phyloP scores from a whole-genome alignment of 768 basidiomycete species.

The Xanthoconium purpureum region DNA sequence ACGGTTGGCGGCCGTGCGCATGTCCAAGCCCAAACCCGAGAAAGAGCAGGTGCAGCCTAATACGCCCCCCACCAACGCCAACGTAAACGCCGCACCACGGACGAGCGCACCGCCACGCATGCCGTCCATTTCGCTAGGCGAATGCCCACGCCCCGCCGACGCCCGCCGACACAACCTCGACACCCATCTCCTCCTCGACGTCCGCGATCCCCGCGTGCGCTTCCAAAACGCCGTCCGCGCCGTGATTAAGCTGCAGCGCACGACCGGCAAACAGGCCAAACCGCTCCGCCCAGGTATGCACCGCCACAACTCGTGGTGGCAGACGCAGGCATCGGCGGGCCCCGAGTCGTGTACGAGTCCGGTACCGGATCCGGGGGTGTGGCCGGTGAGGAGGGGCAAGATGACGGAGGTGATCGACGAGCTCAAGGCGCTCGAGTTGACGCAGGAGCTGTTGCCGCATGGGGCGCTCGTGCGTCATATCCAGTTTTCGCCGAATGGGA shows the following conservation, averaged over 20 bases:
- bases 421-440: slow-evolving; percentile 36
- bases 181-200: slow-evolving; percentile 18
- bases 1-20: slow-evolving; percentile 10
- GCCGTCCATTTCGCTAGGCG: slow-evolving; percentile 1
- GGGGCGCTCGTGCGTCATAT: slow-evolving; percentile 51
- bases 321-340: slow-evolving; percentile 5
- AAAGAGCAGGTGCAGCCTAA: not conserved
- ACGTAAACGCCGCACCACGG: not conserved
- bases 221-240: slow-evolving; percentile 41
- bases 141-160: slow-evolving; percentile 1
- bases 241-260: slow-evolving; percentile 40
- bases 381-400: slow-evolving; percentile 36
- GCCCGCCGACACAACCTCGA: not conserved
- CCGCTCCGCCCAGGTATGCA: slow-evolving; percentile 23
- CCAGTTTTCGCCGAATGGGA: slow-evolving; percentile 56
- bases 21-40: not conserved
- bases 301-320: slow-evolving; percentile 29
- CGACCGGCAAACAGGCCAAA: slow-evolving; percentile 23
- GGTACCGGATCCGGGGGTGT: slow-evolving; percentile 12
- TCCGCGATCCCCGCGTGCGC: slow-evolving; percentile 29
- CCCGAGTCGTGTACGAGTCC: slow-evolving; percentile 14
- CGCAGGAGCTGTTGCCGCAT: slow-evolving; percentile 41
- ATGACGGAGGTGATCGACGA: slow-evolving; percentile 39
- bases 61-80: not conserved
- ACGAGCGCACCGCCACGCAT: not conserved